phyloP scores from a whole-genome alignment of 202 grass and related monocot genomes.

The Schoenoplectus triqueter region DNA sequence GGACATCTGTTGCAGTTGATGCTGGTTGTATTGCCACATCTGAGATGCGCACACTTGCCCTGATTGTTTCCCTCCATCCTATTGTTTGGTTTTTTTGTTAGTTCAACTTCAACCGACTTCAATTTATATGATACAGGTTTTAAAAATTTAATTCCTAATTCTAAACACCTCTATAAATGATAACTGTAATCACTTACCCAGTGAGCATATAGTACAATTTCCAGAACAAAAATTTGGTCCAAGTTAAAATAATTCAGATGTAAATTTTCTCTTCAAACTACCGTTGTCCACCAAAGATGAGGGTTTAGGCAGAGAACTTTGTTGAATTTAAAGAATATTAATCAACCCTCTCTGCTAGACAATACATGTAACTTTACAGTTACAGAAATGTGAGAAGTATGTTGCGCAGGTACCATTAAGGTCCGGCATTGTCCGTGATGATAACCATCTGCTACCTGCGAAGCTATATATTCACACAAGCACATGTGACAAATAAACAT shows the following conservation, averaged over 20 bases:
- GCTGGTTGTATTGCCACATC: slow-evolving; percentile 31
- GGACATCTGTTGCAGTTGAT: slow-evolving; percentile 32
- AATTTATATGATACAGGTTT: neutral
- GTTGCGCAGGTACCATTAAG: neutral
- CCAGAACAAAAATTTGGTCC: neutral
- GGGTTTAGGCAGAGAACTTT: too few species aligned
- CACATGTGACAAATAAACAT: neutral
- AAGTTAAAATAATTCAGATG: neutral
- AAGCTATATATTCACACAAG: neutral
- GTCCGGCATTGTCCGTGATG: neutral
- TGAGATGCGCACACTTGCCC: slow-evolving; percentile 24
- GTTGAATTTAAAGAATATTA: neutral
- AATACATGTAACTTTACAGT: neutral
- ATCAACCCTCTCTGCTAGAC: neutral
- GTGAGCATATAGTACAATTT: neutral
- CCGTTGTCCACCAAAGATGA: neutral
- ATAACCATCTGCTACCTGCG: too few species aligned
- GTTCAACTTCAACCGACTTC: neutral
- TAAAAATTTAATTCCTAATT: neutral
- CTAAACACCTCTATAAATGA: neutral
- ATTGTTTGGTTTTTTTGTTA: slow-evolving; percentile 10
- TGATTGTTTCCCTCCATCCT: slow-evolving; percentile 19
- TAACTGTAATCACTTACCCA: slow-evolving; percentile 13
- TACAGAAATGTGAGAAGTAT: neutral
- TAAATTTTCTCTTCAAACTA: neutral